Evolutionary conservation across 1,284 basidiomycete genomes (phyloP), one percentile per base, ranked within the genome.

Genomic region (Naganishia liquefaciens): DNA sequence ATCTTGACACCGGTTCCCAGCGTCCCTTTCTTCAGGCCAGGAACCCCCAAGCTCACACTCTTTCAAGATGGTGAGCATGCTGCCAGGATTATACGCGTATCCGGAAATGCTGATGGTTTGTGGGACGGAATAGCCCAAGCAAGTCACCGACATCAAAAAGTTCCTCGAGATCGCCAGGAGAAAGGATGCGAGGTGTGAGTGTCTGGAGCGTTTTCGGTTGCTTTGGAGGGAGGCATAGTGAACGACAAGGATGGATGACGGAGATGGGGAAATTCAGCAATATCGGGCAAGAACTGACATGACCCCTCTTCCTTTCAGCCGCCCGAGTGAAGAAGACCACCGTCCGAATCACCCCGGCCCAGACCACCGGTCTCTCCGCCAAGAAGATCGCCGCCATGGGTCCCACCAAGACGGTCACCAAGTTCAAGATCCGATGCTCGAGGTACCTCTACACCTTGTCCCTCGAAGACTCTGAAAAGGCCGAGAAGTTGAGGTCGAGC

Each of bases 391-490:
- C 73, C 58, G 80, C 83, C 82, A 65, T 80, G 85, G 67, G 86
- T 85, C 68, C 87, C 6, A 58, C 84, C 77, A 91, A 90, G 83
- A 84, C 84, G 70, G 85, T 88, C 81, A 95, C 91, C 80, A 98
- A 99, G 84, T 98, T 99, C 88, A 99, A 99, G 87, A 87, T 99
- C 79, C 88, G 95, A 80, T 97, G 94, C 84, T 90, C 91, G 69
- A 86, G 90, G 77, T 97, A 95, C 84, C 89, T 99, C 71, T 99
- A 99, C 88, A 99, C 96, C 37, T 87, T 99, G 72, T 87, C 88
- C 70, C 83, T 99, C 77, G 88, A 94, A 78, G 96, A 99, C 83
- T 86, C 90, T 76, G 93, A 97, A 82, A 98, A 98, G 86, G 96
- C 96, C 54, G 93, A 96, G 80, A 99, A 98, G 86, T 88, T 99